Evolutionary conservation across 768 basidiomycete species (phyloP), one percentile per base, ranked within the genome.

Genomic region (Mycena metata): DNA sequence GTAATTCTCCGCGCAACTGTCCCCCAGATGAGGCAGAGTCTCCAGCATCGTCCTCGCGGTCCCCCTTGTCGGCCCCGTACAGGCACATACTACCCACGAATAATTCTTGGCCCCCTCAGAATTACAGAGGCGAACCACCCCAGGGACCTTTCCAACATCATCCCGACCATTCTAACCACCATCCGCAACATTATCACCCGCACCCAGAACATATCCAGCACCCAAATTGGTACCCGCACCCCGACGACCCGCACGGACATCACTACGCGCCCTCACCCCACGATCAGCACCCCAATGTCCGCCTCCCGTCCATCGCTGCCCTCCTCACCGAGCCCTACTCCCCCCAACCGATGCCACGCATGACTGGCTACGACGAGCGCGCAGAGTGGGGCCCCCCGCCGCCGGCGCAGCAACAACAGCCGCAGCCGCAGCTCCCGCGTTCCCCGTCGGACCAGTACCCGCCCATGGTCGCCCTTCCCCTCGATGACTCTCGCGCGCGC

Each of bases 401-500:
- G 23, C n/a, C 33, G 23, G 43, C n/a, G 24, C 50, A 13, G 6
- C 65, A 23, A 19, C 62, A 52, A 11, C 62, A 42, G 26, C 46
- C 46, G 19, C 59, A 42, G 55, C 56, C 35, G 16, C 52, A 54
- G n/a, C 67, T 49, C 3, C 35, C 62, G 8, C 62, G 43, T n/a
- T 30, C 58, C n/a, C 21, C 35, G 36, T 64, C 36, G 3, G 64
- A 65, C 15, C 63, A 46, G 39, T 66, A 72, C n/a, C 70, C 70
- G 16, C 70, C 70, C 11, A 39, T 65, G 35, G 67, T 72, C 24
- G 70, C 66, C 6, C 66, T 72, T 21, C 67, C 66, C 12, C 63
- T 69, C 35, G 79, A 86, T 39, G 79, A 82, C 60, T 86, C 89
- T 7, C 84, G 85, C 1, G 82, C 86, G 0, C 89, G 87, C 51